Evolutionary conservation across 1,284 basidiomycete species (phyloP).

Genomic region (Apiotrichum gamsii): DNA sequence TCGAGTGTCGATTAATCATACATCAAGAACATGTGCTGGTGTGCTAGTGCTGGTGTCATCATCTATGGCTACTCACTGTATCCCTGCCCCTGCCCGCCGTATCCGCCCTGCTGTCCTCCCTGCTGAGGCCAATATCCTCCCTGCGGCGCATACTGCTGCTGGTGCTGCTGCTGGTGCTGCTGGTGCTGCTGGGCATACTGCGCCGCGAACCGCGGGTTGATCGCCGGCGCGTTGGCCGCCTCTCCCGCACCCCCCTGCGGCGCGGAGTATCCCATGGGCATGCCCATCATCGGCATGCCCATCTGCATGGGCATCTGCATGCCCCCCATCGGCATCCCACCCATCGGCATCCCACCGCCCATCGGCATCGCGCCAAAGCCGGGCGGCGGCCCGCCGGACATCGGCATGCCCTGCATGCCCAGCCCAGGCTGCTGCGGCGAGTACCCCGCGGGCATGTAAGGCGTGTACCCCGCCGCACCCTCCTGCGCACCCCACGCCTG

Average conservation of each 20-base stretch:
- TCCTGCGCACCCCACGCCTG: background rate
- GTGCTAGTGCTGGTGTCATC: no score
- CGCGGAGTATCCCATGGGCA: conserved; percentile 7
- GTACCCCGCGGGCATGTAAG: conserved; percentile 13
- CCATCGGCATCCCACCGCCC: no score
- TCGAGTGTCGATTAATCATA: no score
- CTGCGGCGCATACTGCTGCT: no score
- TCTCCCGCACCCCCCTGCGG: conserved; percentile 4
- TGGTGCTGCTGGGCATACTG: conserved; percentile 25
- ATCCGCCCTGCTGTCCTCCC: background rate
- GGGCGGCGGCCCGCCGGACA: no score
- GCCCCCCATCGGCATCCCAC: no score
- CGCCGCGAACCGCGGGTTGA: conserved; percentile 43
- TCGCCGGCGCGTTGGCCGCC: conserved; percentile 26
- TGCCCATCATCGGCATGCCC: conserved; percentile 4
- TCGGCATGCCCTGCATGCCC: conserved; percentile 4
- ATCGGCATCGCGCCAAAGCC: no score
- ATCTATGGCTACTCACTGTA: background rate
- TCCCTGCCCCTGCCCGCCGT: background rate
- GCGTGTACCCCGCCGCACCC: background rate
- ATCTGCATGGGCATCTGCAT: conserved; percentile 9
- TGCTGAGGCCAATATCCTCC: background rate
- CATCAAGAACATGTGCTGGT: no score
- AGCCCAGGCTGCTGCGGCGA: conserved; percentile 6
- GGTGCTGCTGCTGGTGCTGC: background rate